Evolutionary conservation across 2,329 filamentous ascomycete species (phyloP), one percentile per base, ranked within the genome.

Genomic region (Dendrostoma leiphaemia): DNA sequence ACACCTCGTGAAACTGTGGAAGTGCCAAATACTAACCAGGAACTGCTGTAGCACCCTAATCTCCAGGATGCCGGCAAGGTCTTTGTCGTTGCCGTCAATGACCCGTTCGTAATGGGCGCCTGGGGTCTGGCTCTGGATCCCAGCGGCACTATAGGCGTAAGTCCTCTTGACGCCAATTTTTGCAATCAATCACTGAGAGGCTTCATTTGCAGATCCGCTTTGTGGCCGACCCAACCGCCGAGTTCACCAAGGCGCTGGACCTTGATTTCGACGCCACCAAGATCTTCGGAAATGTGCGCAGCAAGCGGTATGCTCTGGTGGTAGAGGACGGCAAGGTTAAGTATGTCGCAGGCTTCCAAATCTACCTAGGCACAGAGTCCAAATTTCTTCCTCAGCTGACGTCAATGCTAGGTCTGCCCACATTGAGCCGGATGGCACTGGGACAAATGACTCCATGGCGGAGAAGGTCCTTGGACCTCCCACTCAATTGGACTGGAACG

Each of bases 61-160:
- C 80, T 95, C 63, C 89, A 89, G 74, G 79, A 86, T 57, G 90
- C 89, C 28, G 92, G 91, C 46, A 80, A 88, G 65, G 89, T 96
- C 43, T 96, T 95, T 66, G 90, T 97, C 37, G 85, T 97, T 53
- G 86, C 89, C 15, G 92, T 97, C 68, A 97, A 97, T 69, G 93
- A 97, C 69, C 84, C 91, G 19, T 97, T 97, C 69, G 92, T 96
- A 89, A 96, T 92, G 82, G 95, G 95, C 73, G 92, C 91, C 5
- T 97, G 92, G 91, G 85, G 76, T 44, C 82, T 88, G 59, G 78
- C 83, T 58, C 80, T 97, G 40, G 91, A 97, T 70, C 89, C 91
- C 10, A 75, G 80, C 6, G 82, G 83, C 62, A 80, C 84, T 69
- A 90, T 87, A 57, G 89, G 89, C 47, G 91, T 95, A 82, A 72